phyloP scores from a whole-genome alignment of 345 rosid species.

The Rhodamnia rubescens region DNA sequence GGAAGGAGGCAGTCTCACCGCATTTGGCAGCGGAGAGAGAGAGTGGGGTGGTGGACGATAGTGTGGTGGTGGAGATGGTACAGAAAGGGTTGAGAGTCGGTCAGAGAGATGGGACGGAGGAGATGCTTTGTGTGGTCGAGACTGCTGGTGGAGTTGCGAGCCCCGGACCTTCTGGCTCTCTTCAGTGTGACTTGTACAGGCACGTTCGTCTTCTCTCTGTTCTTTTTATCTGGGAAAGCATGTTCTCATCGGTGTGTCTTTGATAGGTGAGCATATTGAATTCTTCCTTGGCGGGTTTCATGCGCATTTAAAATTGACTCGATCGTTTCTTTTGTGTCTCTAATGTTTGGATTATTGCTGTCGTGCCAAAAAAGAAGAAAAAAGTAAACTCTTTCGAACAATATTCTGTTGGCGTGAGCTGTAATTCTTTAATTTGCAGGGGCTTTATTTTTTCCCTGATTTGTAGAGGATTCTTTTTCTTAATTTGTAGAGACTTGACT shows the following conservation, averaged over 20 bases:
- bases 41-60: slow-evolving; percentile 34
- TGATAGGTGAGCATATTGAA: neutral
- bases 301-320: neutral
- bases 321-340: neutral
- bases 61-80: slow-evolving; percentile 30
- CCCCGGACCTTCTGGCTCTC: slow-evolving; percentile 83
- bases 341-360: neutral
- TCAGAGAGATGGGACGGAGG: slow-evolving; percentile 14
- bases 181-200: slow-evolving; percentile 91
- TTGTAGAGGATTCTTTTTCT: too few species aligned
- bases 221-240: neutral
- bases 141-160: slow-evolving; percentile 98
- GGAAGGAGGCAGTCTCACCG: slow-evolving; percentile 86
- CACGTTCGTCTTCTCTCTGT: slow-evolving; percentile 2
- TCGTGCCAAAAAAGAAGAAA: neutral
- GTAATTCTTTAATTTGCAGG: too few species aligned
- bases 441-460: too few species aligned
- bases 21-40: slow-evolving; percentile 86
- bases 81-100: slow-evolving; percentile 32
- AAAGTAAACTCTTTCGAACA: neutral
- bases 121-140: slow-evolving; percentile 59
- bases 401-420: neutral
- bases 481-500: too few species aligned
- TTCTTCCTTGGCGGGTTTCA: neutral
- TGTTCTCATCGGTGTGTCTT: neutral